Evolutionary conservation across 1,284 basidiomycete species (phyloP), one percentile per base, ranked within the genome.

Genomic region (Neonothopanus nambi): DNA sequence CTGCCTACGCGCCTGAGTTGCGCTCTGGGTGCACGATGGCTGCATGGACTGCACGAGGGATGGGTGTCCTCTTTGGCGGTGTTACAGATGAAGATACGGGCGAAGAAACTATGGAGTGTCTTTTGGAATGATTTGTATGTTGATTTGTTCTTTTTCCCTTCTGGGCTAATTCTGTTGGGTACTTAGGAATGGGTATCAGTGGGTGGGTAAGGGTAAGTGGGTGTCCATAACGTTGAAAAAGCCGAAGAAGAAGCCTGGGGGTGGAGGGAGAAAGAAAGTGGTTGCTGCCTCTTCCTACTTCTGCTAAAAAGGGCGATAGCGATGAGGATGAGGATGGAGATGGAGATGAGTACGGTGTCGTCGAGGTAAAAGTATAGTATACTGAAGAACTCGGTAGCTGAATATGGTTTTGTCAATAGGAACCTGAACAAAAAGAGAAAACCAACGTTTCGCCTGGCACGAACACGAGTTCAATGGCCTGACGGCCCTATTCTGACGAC

Each of bases 51-150:
- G 67, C 79, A 12, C 84, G 80, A 59, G 77, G 73, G 23, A 88
- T 84, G 63, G 93, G 93, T 1, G 76, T 97, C 1, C 70, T 95
- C 47, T 98, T 97, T 63, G 95, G 94, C 12, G 95, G 95, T 5
- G 95, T 97, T 0, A 89, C 87, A 6, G 95, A 98, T 63, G 89
- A 93, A 56, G 95, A 97, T 63, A 85, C 79, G 24, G 82, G 83
- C 55, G 97, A 66, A 95, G 97, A 66, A 87, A 82, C 83, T 1
- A 70, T 98, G 61, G 89, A 93, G 88, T 59, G 77, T 87, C 1
- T 95, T 1, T 70, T 98, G 61, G 89, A 93, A 56, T 91, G 88
- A 59, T 59, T 58, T 94, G 89, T 91, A 57, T 53, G 81, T 73
- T 9, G 12, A 39, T 40, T 24, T n/a, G 23, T 23, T 24, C 24